Evolutionary conservation across 2,329 filamentous ascomycete species (phyloP), one percentile per base, ranked within the genome.

Genomic region (Curvularia sp.): DNA sequence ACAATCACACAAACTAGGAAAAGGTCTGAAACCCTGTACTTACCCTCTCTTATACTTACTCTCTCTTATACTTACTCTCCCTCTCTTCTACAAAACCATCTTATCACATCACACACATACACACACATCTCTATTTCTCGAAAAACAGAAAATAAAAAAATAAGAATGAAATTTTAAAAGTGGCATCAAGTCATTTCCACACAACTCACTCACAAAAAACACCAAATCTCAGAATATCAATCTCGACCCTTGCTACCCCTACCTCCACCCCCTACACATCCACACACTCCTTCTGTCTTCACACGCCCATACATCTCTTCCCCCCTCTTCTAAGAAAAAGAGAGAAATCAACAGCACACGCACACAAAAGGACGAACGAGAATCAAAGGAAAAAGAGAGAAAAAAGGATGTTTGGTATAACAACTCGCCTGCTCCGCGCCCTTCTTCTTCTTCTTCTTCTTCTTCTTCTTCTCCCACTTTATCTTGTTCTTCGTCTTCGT

Each of bases 141-240:
- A n/a, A n/a, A n/a, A n/a, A n/a, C n/a, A n/a, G n/a, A n/a, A n/a
- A n/a, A n/a, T n/a, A 27, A 30, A 34, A 34, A 15, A 18, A 47
- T 12, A 36, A 6, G 15, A 36, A 18, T 36, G 34, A 36, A 6
- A 36, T 36, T 36, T 36, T 36, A 34, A 32, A 32, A 34, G 28
- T 19, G 45, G 45, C 45, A 47, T 47, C 34, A 34, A 47, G 45
- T 47, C 45, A 12, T 47, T 47, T 47, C 45, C 28, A 18, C 28
- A 32, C 43, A 7, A 18, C 28, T 21, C 43, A 7, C n/a, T 15
- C 9, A 47, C 28, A 47, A 5, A 34, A 34, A 34, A 18, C n/a
- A 19, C 5, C n/a, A n/a, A n/a, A n/a, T n/a, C n/a, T n/a, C n/a
- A n/a, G n/a, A n/a, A n/a, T n/a, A n/a, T n/a, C 18, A 28, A 15